Conservation (phyloP, 129 eudicot species). For the Lactuca sativa region DNA sequence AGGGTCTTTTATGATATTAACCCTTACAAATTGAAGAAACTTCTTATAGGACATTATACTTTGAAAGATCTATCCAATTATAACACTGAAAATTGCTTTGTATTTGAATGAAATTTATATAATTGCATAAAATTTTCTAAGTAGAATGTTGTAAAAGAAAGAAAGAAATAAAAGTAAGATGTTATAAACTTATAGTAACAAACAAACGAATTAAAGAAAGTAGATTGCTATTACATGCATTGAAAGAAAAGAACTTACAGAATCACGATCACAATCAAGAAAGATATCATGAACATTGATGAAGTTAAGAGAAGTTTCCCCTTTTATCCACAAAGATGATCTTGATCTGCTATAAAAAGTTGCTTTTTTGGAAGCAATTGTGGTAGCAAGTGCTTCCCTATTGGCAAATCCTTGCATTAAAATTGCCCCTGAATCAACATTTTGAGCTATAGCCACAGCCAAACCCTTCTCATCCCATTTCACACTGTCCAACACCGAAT, state of each 20-base stretch:
- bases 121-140: too few relatives aligned
- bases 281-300: slow-evolving; percentile 75
- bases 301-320: slow-evolving; percentile 85
- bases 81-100: slow-evolving; percentile 30
- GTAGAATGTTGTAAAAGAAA: too few relatives aligned
- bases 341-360: slow-evolving; percentile 94
- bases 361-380: slow-evolving; percentile 87
- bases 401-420: slow-evolving; percentile 88
- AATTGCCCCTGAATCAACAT: slow-evolving; percentile 89
- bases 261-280: slow-evolving; percentile 90
- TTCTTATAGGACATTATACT: too few relatives aligned
- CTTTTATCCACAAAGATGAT: slow-evolving; percentile 87
- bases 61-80: too few relatives aligned
- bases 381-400: slow-evolving; percentile 67
- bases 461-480: slow-evolving; percentile 98
- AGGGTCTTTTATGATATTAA: too few relatives aligned
- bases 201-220: too few relatives aligned
- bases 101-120: neutral
- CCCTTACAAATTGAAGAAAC: too few relatives aligned
- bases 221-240: too few relatives aligned
- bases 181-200: too few relatives aligned
- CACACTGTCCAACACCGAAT: slow-evolving; percentile 72
- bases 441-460: slow-evolving; percentile 99
- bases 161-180: too few relatives aligned
- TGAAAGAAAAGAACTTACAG: slow-evolving; percentile 49